Conservation (phyloP, 1,284 basidiomycete genomes). For the Malassezia cuniculi region DNA sequence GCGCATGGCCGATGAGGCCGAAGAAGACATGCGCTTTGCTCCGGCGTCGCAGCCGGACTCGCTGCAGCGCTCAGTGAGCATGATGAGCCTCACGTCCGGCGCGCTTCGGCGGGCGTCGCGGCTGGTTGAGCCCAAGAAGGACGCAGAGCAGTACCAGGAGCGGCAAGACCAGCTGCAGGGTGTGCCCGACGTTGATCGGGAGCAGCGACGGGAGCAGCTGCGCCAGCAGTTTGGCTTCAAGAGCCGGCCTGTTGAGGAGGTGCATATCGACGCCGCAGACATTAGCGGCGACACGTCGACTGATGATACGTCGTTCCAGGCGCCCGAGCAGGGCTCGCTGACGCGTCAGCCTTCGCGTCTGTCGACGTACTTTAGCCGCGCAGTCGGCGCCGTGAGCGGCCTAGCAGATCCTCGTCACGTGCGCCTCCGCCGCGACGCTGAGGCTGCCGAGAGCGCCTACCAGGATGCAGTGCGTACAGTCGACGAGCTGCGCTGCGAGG, state of each 20-base stretch:
- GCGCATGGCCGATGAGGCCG: conserved; percentile 37
- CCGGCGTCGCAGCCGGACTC: conserved; percentile 7
- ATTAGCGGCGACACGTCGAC: conserved; percentile 1
- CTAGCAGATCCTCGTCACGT: conserved; percentile 31
- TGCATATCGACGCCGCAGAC: too few relatives aligned
- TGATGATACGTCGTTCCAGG: conserved; percentile 1
- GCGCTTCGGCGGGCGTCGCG: too few relatives aligned
- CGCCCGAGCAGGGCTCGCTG: conserved; percentile 15
- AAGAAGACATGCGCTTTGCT: conserved; percentile 41
- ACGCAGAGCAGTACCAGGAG: background rate
- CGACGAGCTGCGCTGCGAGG: conserved; percentile 27
- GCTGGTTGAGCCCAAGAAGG: background rate
- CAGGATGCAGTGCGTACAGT: conserved; percentile 26
- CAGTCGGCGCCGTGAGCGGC: conserved; percentile 32
- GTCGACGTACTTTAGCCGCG: conserved; percentile 24
- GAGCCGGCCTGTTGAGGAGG: too few relatives aligned
- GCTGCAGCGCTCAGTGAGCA: conserved; percentile 4
- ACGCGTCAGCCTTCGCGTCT: conserved; percentile 16
- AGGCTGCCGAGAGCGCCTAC: conserved; percentile 31
- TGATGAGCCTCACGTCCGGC: background rate
- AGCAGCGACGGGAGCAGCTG: conserved; percentile 38
- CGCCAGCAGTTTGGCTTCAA: conserved; percentile 42
- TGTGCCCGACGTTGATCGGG: conserved; percentile 19
- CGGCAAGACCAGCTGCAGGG: conserved; percentile 1
- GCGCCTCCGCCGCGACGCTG: conserved; percentile 34